Evolutionary conservation across 140 eudicot genomes (phyloP), one percentile per base, ranked within the genome.

Genomic region (Oenanthe javanica): DNA sequence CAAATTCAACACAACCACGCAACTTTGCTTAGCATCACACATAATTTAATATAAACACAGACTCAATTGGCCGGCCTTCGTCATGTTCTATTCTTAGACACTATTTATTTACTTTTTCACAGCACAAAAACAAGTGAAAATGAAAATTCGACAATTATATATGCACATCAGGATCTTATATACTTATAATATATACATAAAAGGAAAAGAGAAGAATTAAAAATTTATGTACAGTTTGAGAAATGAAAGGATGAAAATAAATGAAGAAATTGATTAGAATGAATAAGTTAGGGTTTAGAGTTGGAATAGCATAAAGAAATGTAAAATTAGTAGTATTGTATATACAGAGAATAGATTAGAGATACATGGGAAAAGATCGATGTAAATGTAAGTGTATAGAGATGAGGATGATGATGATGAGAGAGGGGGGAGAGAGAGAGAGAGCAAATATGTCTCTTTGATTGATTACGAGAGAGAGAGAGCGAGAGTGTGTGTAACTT

Each of bases 41-140:
- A 9, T 81, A 86, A 64, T 52, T 84, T 49, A 77, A 43, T 55
- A 49, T 80, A 31, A 70, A 72, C 67, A 69, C 80, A 82, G 55
- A 46, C 66, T 76, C 73, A 82, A 69, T 51, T 66, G 47, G 25
- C 73, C 83, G 36, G 36, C 36, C 36, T 21, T 52, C 77, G 74
- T 64, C 84, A 43, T 79, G 45, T 47, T 64, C 61, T 64, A 43
- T 45, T 74, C 76, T 38, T 18, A 19, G 50, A 14, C 21, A 71
- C 21, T 36, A 70, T 70, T 1, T 42, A 25, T 25, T 45, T 77
- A 76, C 47, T 74, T 42, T 78, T 78, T 78, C 74, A 77, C 80
- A 77, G 40, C 73, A 78, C 57, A 78, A 78, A 78, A 78, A 59
- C 54, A 57, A 42, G 57, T 61, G 81, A 78, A 43, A 78, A 61